A percentile compares a stretch with the other conserved stretches of the same genome.
These are phyloP conservation scores for Polyporus arcularius DNA, from an alignment of 768 basidiomycete genomes.

Conservation along the genomic window DNA sequence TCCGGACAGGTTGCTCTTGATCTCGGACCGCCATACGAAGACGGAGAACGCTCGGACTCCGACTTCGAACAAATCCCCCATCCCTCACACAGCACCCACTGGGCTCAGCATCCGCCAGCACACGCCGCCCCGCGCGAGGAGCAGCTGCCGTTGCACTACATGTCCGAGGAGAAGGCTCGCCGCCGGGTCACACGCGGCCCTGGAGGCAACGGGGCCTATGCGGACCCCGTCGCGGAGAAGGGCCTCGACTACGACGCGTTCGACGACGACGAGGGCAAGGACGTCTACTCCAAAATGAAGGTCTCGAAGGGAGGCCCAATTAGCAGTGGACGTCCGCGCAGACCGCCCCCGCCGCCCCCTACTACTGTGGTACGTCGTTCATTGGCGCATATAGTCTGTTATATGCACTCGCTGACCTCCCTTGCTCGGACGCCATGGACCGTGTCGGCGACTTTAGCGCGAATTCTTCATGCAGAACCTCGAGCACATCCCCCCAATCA, in stretches of 20 bases:
- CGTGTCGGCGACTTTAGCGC: constrained; percentile 39
- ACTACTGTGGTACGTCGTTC: constrained; percentile 42
- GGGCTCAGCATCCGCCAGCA: constrained; percentile 17
- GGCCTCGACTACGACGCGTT: constrained; percentile 39
- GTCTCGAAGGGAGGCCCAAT: constrained; percentile 27
- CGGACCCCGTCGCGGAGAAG: constrained; percentile 12
- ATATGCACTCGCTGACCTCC: background rate
- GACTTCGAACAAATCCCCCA: constrained; percentile 75
- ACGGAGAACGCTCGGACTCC: constrained; percentile 51
- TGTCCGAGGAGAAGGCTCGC: constrained; percentile 52
- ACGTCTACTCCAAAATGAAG: constrained; percentile 51
- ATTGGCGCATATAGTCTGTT: constrained; percentile 5
- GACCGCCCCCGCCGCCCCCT: constrained; percentile 63
- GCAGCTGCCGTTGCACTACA: constrained; percentile 52
- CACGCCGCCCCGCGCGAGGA: constrained; percentile 35
- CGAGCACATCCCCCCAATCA: constrained; percentile 73
- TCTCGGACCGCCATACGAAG: constrained; percentile 59
- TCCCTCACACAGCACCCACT: constrained; percentile 40
- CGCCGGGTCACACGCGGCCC: constrained; percentile 44
- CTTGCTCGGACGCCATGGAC: background rate
- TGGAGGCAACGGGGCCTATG: constrained; percentile 31
- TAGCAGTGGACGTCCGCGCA: constrained; percentile 57
- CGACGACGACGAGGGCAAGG: constrained; percentile 68
- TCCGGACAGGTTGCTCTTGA: constrained; percentile 64
- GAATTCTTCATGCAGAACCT: constrained; percentile 81